phyloP scores from a whole-genome alignment of 2,329 filamentous ascomycete species.

The Hypoxylon sp. region DNA sequence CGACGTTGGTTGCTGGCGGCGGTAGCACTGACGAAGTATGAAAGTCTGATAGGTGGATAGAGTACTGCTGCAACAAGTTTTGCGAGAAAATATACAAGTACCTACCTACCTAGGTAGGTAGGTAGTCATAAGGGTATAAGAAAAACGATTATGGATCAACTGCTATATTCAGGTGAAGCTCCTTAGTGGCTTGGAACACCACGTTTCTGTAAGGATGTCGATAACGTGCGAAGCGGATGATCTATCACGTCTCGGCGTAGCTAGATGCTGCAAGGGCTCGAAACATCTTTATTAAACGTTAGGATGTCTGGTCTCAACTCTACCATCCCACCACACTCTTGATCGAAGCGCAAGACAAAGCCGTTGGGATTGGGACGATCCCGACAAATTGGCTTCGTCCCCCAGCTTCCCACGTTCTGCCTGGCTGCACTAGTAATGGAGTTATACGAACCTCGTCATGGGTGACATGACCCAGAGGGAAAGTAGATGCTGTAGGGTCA shows the following conservation, averaged over 20 bases:
- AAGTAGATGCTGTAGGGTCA: constrained; percentile 20
- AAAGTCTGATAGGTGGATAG: background rate
- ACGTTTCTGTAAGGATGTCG: constrained; percentile 46
- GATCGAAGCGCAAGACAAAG: constrained; percentile 39
- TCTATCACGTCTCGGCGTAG: constrained; percentile 43
- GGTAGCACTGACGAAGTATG: background rate
- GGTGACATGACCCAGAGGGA: constrained; percentile 22
- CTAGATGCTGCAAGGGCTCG: constrained; percentile 46
- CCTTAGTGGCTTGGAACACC: constrained; percentile 45
- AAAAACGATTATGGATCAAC: constrained; percentile 23
- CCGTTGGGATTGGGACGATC: constrained; percentile 35
- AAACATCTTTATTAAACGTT: constrained; percentile 43
- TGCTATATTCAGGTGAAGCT: constrained; percentile 29
- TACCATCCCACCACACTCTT: constrained; percentile 34
- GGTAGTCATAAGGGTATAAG: constrained; percentile 11
- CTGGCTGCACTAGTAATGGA: constrained; percentile 22
- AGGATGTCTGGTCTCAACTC: constrained; percentile 42
- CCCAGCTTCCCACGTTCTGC: constrained; percentile 18
- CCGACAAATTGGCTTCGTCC: constrained; percentile 25
- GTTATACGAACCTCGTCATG: constrained; percentile 26
- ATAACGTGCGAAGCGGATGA: constrained; percentile 39
- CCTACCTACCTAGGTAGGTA: background rate
- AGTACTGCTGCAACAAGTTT: background rate
- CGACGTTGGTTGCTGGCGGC: background rate
- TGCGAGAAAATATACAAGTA: background rate